A percentile compares a stretch with the other conserved stretches of the same genome.
These are phyloP conservation scores for Lippia alba DNA, from an alignment of 305 asterid genomes.

Conservation along the genomic window DNA sequence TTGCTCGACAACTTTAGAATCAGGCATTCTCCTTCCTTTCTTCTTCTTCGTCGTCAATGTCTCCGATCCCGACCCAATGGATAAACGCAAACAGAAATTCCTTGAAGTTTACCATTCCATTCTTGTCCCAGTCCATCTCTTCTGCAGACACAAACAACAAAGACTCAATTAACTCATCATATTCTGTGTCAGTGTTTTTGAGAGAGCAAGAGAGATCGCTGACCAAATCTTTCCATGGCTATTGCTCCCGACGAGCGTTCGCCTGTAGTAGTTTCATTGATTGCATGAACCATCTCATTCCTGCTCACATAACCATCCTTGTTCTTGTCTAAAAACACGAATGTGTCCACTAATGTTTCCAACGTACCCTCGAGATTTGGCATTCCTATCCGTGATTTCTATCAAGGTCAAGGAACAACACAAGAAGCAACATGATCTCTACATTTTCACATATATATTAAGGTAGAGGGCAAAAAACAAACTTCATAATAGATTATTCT, in stretches of 20 bases:
- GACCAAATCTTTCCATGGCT: constrained; percentile 92
- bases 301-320: constrained; percentile 87
- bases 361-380: constrained; percentile 75
- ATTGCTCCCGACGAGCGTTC: constrained; percentile 89
- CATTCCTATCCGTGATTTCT: constrained; percentile 67
- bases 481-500: neutral
- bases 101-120: constrained; percentile 85
- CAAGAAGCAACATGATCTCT: constrained; percentile 13
- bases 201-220: constrained; percentile 35
- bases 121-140: constrained; percentile 96
- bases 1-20: neutral
- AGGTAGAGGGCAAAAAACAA: neutral
- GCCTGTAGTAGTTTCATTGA: constrained; percentile 68
- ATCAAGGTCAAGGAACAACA: constrained; percentile 54
- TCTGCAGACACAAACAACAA: constrained; percentile 50
- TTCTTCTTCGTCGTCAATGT: constrained; percentile 50
- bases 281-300: constrained; percentile 81
- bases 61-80: constrained; percentile 85
- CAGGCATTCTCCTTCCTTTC: constrained; percentile 24
- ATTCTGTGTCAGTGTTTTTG: neutral
- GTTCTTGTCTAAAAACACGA: constrained; percentile 88
- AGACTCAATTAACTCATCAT: neutral
- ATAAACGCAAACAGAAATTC: constrained; percentile 90
- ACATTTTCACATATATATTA: neutral
- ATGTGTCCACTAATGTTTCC: constrained; percentile 78